These are phyloP conservation scores for Colletotrichum neosansevieriae DNA, from an alignment of 2,329 filamentous ascomycete genomes.

Conservation along the genomic window DNA sequence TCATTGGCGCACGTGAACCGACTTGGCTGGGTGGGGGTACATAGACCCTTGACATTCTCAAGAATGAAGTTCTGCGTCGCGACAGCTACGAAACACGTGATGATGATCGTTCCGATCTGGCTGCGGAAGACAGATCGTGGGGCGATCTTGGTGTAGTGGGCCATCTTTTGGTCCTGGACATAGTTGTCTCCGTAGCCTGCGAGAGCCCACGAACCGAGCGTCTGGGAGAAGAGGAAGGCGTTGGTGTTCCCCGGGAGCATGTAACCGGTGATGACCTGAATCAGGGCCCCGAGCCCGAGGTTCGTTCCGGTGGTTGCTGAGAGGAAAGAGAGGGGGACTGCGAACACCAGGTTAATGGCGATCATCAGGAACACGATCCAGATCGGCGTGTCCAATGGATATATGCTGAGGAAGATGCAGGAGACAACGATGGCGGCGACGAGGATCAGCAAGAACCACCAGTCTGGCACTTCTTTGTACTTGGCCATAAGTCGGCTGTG, in stretches of 20 bases:
- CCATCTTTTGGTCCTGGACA: constrained; percentile 50
- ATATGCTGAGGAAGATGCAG: constrained; percentile 48
- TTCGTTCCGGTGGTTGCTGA: constrained; percentile 60
- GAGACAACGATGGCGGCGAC: constrained; percentile 49
- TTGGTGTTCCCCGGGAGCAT: constrained; percentile 55
- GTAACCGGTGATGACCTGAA: constrained; percentile 58
- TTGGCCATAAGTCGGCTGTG: constrained; percentile 57
- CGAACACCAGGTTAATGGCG: constrained; percentile 54
- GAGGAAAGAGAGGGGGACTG: constrained; percentile 57
- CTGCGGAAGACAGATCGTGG: constrained; percentile 51
- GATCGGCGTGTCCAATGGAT: constrained; percentile 46
- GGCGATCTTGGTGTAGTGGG: constrained; percentile 50
- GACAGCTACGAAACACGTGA: constrained; percentile 53
- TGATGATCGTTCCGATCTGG: constrained; percentile 59
- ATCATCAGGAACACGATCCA: constrained; percentile 50
- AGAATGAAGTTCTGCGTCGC: constrained; percentile 58
- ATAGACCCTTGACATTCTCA: constrained; percentile 50
- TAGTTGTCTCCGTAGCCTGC: constrained; percentile 58
- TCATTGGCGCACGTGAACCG: constrained; percentile 46
- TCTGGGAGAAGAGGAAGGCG: constrained; percentile 44
- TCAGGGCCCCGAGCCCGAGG: constrained; percentile 54
- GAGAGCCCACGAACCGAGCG: constrained; percentile 47
- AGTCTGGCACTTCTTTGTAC: constrained; percentile 62
- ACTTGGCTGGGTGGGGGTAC: constrained; percentile 50
- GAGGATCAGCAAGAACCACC: constrained; percentile 60